Conservation (phyloP, 2,329 filamentous ascomycete genomes). For the Apiospora koreana region DNA sequence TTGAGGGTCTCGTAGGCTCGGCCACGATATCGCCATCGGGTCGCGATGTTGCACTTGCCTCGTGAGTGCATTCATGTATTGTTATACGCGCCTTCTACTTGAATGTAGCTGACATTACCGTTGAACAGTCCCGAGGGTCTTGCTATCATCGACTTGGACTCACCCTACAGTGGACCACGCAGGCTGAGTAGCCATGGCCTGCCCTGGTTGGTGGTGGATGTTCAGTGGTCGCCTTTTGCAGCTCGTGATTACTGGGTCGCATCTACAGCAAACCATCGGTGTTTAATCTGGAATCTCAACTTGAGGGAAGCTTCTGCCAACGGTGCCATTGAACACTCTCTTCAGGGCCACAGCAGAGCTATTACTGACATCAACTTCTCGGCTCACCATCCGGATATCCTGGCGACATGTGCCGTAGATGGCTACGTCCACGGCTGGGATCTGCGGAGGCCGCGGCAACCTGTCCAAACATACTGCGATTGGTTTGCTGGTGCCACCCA, state of each 20-base stretch:
- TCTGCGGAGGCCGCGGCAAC: slow-evolving; percentile 70
- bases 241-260: slow-evolving; percentile 89
- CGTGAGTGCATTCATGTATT: slow-evolving; percentile 46
- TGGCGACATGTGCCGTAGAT: slow-evolving; percentile 90
- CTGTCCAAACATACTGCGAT: slow-evolving; percentile 81
- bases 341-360: slow-evolving; percentile 82
- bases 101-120: slow-evolving; percentile 18
- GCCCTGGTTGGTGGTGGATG: slow-evolving; percentile 93
- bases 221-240: slow-evolving; percentile 95
- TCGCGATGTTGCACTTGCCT: slow-evolving; percentile 86
- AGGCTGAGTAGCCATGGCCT: slow-evolving; percentile 80
- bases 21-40: slow-evolving; percentile 92
- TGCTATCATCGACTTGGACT: slow-evolving; percentile 90
- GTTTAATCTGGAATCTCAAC: slow-evolving; percentile 89
- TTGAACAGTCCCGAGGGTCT: slow-evolving; percentile 71
- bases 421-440: slow-evolving; percentile 95
- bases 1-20: slow-evolving; percentile 80
- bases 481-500: slow-evolving; percentile 94
- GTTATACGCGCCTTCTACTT: slow-evolving; percentile 33
- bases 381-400: slow-evolving; percentile 83
- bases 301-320: slow-evolving; percentile 71
- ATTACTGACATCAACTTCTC: slow-evolving; percentile 98
- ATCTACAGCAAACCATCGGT: slow-evolving; percentile 92
- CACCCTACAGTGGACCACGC: slow-evolving; percentile 81
- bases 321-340: slow-evolving; percentile 78